A percentile compares a stretch with the other conserved stretches of the same genome.
phyloP scores from a whole-genome alignment of 2,329 filamentous ascomycete genomes.

The Neonectria magnoliae region DNA sequence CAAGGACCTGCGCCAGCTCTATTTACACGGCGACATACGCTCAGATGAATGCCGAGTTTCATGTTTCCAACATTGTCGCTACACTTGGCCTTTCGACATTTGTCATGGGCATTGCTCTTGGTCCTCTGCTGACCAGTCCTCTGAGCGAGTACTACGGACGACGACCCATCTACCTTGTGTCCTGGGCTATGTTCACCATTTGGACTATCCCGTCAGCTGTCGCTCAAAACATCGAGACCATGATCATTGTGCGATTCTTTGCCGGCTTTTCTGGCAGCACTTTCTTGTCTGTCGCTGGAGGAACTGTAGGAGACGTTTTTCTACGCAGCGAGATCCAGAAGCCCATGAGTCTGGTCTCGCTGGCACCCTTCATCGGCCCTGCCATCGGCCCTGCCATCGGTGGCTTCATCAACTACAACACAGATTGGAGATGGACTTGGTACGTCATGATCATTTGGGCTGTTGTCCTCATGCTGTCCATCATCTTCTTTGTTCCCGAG shows the following conservation, averaged over 20 bases:
- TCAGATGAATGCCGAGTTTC: constrained; percentile 32
- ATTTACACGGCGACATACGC: constrained; percentile 64
- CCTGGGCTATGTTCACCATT: constrained; percentile 76
- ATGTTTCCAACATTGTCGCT: constrained; percentile 16
- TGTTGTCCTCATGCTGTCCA: constrained; percentile 9
- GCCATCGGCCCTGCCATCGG: constrained; percentile 30
- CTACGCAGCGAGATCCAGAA: constrained; percentile 27
- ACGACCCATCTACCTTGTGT: constrained; percentile 77
- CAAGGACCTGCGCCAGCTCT: constrained; percentile 79
- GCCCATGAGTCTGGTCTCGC: constrained; percentile 33
- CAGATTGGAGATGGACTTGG: constrained; percentile 34
- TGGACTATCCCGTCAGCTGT: constrained; percentile 83
- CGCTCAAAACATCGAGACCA: constrained; percentile 77
- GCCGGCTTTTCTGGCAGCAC: constrained; percentile 56
- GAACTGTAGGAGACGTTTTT: constrained; percentile 34
- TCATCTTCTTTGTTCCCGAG: constrained; percentile 31
- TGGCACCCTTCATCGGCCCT: constrained; percentile 34
- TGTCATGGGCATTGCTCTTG: constrained; percentile 63
- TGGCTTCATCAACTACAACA: constrained; percentile 34
- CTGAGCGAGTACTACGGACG: constrained; percentile 78
- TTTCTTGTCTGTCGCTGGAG: constrained; percentile 33
- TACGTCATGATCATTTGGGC: constrained; percentile 37
- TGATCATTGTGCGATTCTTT: constrained; percentile 80
- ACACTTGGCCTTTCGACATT: constrained; percentile 32
- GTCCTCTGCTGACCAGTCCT: constrained; percentile 67